Evolutionary conservation across 768 basidiomycete genomes (phyloP), one percentile per base, ranked within the genome.

Genomic region (Boletus rubroflammeus): DNA sequence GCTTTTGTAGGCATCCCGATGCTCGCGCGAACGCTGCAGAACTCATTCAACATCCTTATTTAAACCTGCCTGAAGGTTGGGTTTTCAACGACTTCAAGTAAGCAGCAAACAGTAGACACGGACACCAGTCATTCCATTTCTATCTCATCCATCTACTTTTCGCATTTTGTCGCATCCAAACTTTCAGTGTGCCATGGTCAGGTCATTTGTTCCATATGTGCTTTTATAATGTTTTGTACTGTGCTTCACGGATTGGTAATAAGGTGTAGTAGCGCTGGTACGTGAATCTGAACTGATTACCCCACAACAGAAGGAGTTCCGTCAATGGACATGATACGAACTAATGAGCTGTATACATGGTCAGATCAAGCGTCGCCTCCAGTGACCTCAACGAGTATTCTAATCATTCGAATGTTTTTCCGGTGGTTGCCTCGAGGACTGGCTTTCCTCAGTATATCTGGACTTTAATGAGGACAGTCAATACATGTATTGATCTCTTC

Each of bases 1-100:
- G 0, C 28, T 32, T 42, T 51, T 54, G 21, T 55, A 92, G 90
- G 57, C 85, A 94, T 65, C 93, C 93, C 9, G 84, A 88, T 50
- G 83, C 90, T 59, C 86, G 94, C 34, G 89, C 93, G 3, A 82
- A 75, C 26, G 88, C 93, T 32, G 75, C 82, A 34, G 90, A 92
- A 64, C 80, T 96, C 54, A 81, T 88, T 57, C 78, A 78, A 59
- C 93, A 97, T 72, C 81, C 80, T 38, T 97, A 90, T 76, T 81
- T 93, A 48, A 73, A 71, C 62, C 80, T 91, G 54, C 82, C 85
- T 54, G 78, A 77, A 44, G 86, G 79, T 53, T 93, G 91, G 90
- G 72, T 74, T 54, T 93, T 93, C 76, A 81, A 76, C 59, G 84
- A 83, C 61, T 73, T 70, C 61, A 70, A 70, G 55, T 70, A 57